Base-by-base conservation (phyloP, 1,284 basidiomycete species). In the Fomitopsis betulina region DNA sequence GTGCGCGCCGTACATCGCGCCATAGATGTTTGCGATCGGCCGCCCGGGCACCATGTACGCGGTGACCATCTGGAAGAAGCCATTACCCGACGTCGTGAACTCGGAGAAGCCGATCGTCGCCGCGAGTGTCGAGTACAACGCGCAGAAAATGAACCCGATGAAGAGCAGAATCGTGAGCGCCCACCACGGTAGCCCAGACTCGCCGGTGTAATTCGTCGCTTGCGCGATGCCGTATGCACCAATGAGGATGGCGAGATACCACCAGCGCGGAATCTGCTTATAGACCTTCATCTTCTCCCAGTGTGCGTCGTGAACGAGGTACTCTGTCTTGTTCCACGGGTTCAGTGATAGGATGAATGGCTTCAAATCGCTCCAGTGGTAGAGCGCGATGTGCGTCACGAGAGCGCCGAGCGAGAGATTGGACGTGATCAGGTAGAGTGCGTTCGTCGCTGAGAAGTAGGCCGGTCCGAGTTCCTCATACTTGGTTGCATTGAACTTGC, bases 281-380 rank as follows among this genome's bases (percentile, higher is more conserved):
- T 86, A 86, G 15, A 75, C 68, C 71, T 82, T 81, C 83, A 86
- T 86, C 72, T 84, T 82, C 61, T 76, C 73, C 32, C 76, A 75
- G 67, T 83, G 81, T 53, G 62, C 65, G 53, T 72, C 70, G 63
- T 72, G 66, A 5, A 72, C 63, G 23, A 63, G 62, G 21, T 65
- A 54, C 3, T 61, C 58, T 8, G 57, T 59, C 61, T 65, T 65
- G 67, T 69, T 70, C 70, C 69, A 70, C 15, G 70, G 70, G 65
- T 70, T 70, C 57, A 72, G 63, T 19, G 70, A 65, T 53, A 60
- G 61, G 53, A 72, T 58, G 66, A 70, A 70, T 4, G 70, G 70
- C 64, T 68, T 69, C 59, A 72, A 75, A 65, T 81, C 79, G 25
- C 75, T 70, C 63, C 68, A 75, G 61, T 77, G 69, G 73, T 64